Evolutionary conservation across 352 stramenopile genomes (phyloP).

Genomic region (Halophytophthora polymorphica): DNA sequence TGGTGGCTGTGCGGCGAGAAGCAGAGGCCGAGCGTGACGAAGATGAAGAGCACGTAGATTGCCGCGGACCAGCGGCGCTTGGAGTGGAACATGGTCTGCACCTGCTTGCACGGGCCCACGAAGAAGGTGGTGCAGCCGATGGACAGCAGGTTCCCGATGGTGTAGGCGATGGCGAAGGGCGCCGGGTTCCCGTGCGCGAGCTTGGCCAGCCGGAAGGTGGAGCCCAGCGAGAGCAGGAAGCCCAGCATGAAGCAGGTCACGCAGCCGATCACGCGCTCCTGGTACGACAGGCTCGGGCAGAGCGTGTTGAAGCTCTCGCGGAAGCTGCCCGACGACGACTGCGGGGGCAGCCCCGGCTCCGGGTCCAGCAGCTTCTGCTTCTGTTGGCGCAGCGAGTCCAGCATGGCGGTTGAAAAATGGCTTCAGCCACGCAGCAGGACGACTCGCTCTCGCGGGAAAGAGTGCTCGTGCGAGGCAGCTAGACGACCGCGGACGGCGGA

Average conservation of each 20-base stretch:
- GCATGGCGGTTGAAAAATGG: constrained; percentile 36
- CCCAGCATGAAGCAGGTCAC: constrained; percentile 77
- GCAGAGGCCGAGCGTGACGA: constrained; percentile 69
- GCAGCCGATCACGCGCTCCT: constrained; percentile 82
- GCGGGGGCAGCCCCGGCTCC: constrained; percentile 36
- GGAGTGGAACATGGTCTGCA: constrained; percentile 79
- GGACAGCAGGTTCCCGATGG: constrained; percentile 81
- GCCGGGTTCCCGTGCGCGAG: constrained; percentile 73
- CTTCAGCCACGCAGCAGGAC: too few relatives aligned
- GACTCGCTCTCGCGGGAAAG: too few relatives aligned
- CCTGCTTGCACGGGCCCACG: constrained; percentile 75
- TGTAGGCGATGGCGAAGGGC: constrained; percentile 85
- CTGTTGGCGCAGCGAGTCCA: constrained; percentile 62
- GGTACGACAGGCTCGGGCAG: constrained; percentile 77
- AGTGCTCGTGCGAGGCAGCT: too few relatives aligned
- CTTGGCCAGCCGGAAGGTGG: constrained; percentile 74
- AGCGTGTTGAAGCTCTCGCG: constrained; percentile 31
- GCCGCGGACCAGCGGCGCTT: constrained; percentile 71
- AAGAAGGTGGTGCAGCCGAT: constrained; percentile 86
- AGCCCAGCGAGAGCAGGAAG: constrained; percentile 80
- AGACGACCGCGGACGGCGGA: too few relatives aligned
- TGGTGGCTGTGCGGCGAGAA: constrained; percentile 68
- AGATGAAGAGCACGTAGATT: constrained; percentile 80
- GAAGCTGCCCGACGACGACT: constrained; percentile 26
- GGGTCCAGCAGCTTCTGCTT: constrained; percentile 82